Base-by-base conservation (phyloP, 257 asterid species). In the Solanum ossicruentum region DNA sequence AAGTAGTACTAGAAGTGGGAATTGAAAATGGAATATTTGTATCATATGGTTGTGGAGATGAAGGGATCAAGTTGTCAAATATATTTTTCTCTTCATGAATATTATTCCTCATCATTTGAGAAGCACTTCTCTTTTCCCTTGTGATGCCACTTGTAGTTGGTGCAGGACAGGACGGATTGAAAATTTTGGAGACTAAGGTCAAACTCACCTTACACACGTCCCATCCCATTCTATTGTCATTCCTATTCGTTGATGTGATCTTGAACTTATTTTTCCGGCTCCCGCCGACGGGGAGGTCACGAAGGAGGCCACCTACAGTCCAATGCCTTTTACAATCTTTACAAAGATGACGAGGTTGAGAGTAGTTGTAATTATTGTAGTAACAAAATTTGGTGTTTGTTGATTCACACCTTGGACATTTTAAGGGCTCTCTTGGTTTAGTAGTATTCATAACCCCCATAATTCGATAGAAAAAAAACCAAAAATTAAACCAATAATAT, bases 341-440 rank as follows among this genome's bases (percentile, higher is more conserved):
- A 84, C 98, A 94, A 49, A 91, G 91, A 88, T 94, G 90, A 41
- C 98, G 92, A 13, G 97, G 97, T 86, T 94, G 98, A 13, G 94
- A 89, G 43, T 89, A 88, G 65, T 91, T 94, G 84, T 94, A 92
- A 28, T 94, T 94, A 86, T 94, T 94, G 91, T 90, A 94, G 89
- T 93, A 94, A 60, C 98, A 94, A 80, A 94, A 94, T 83, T 94
- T 94, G 1, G 96, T 93, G 10, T 92, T 89, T 0, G 88, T 77
- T 0, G 97, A 93, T 4, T 77, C 86, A 81, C 98, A 94, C 73
- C 98, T 85, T 3, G 98, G 98, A 69, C 98, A 94, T 72, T 92
- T 90, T 49, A 90, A 77, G 8, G 89, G 83, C 86, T 89, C 91
- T 12, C 12, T 28, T 66, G 91, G 18, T 60, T 84, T 86, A 63